These are phyloP conservation scores for Tricholoma flavovirens DNA, from an alignment of 768 basidiomycete species.

Conservation along the genomic window DNA sequence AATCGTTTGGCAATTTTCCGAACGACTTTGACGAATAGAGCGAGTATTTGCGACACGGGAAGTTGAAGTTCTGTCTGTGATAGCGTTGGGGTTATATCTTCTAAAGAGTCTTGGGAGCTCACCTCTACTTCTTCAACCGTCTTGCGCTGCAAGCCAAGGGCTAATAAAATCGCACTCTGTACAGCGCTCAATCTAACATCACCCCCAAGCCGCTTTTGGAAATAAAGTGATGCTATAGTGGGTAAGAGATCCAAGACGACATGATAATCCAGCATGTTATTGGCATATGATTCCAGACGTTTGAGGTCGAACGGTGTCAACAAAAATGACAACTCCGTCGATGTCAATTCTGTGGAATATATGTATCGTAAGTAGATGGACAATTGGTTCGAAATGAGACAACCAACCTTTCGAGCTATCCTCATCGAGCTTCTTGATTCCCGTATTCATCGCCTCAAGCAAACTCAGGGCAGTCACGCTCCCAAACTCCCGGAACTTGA, in stretches of 20 bases:
- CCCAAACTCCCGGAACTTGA: conserved; percentile 91
- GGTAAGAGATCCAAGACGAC: conserved; percentile 92
- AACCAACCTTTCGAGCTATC: conserved; percentile 33
- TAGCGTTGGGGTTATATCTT: background rate
- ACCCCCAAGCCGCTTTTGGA: conserved; percentile 63
- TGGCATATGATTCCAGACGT: conserved; percentile 90
- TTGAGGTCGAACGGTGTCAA: conserved; percentile 94
- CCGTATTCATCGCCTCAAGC: conserved; percentile 75
- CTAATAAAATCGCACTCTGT: conserved; percentile 87
- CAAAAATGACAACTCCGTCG: conserved; percentile 46
- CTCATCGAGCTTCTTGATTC: conserved; percentile 42
- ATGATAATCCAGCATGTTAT: conserved; percentile 95
- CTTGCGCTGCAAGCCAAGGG: conserved; percentile 87
- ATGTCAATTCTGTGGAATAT: conserved; percentile 23
- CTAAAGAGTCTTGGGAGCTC: conserved; percentile 14
- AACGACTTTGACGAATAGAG: conserved; percentile 86
- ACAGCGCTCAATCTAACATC: conserved; percentile 75
- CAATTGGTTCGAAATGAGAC: background rate
- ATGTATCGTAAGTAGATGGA: background rate
- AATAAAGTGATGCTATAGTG: conserved; percentile 73
- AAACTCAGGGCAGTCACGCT: conserved; percentile 83
- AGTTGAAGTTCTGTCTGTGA: conserved; percentile 70
- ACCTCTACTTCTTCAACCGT: conserved; percentile 87
- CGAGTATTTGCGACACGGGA: conserved; percentile 82
- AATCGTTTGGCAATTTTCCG: conserved; percentile 77